Evolutionary conservation across 73 alveolate species (phyloP).

Genomic region (Blepharisma stoltei): DNA sequence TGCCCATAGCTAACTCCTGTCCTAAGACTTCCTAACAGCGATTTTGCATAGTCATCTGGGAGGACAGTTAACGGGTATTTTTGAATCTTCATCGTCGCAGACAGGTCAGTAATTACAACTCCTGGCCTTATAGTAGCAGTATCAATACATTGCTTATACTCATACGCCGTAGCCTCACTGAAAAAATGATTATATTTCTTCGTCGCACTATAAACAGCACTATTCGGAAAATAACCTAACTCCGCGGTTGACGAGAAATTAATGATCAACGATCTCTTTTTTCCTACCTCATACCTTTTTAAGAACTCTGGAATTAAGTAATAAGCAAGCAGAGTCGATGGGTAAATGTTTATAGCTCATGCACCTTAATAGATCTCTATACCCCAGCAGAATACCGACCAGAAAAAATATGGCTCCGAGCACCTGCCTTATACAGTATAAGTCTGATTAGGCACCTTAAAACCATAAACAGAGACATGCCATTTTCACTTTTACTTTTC

Average conservation of each 20-base stretch:
- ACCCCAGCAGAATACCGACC: too few species aligned
- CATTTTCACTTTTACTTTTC: too few species aligned
- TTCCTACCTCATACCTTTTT: not conserved
- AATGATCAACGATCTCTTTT: not conserved
- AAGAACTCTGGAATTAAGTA: not conserved
- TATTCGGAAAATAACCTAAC: not conserved
- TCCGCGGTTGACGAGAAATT: slow-evolving; percentile 12
- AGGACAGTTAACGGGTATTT: not conserved
- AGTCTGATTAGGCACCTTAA: too few species aligned
- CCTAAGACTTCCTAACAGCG: not conserved
- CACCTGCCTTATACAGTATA: too few species aligned
- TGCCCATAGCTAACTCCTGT: slow-evolving; percentile 24
- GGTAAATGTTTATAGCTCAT: slow-evolving; percentile 1
- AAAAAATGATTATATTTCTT: slow-evolving; percentile 10
- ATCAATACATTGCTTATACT: not conserved
- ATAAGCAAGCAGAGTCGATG: not conserved
- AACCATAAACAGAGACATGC: too few species aligned
- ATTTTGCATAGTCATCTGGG: not conserved
- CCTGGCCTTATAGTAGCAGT: not conserved
- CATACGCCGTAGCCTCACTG: not conserved
- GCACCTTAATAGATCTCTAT: too few species aligned
- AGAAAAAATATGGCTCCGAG: too few species aligned
- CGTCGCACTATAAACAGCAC: slow-evolving; percentile 13
- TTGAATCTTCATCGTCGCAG: not conserved
- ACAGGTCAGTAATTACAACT: not conserved